Base-by-base conservation (phyloP, 1,284 basidiomycete genomes). In the Xerocomus minutiporus region DNA sequence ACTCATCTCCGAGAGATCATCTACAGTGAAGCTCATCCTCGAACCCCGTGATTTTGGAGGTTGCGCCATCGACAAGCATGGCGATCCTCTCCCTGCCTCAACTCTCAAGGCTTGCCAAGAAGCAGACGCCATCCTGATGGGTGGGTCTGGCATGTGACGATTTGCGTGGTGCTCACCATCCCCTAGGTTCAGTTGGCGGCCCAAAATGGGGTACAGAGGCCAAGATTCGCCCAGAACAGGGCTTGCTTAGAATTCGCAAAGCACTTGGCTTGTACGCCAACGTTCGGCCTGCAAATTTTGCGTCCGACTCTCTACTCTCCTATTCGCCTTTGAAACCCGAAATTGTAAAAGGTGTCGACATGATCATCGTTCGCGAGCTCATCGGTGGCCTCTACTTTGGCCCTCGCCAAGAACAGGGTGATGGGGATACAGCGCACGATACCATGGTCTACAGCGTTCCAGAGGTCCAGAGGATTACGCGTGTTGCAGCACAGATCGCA, bases 171-270 rank as follows among this genome's bases (percentile, higher is more conserved):
- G 28, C 40, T 60, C 52, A 55, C 49, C 34, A 12, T 54, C 40
- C 17, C 38, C 48, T 54, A 93, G 95, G 94, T 59, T 88, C 96
- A 25, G 92, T 99, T 59, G 97, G 96, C 57, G 97, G 96, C 17
- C 97, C 97, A 34, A 98, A 98, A 74, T 99, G 97, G 97, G 95
- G 94, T 41, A 88, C 93, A 2, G 80, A 86, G 51, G 86, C 87
- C 59, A 88, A 91, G 69, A 84, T 98, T 50, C 87, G 97, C 55
- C 97, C 97, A n/a, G 97, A 99, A 73, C 85, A 88, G 61, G 96
- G 96, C 53, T 81, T 99, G 25, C 86, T 99, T 29, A 73, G 77
- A n/a, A 82, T 99, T 48, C 90, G 97, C 65, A 98, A 99, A 73
- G 84, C 83, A 42, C 85, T 98, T 51, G 95, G 93, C 36, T 82